Conservation (phyloP, 1,284 basidiomycete species). For the Cryptococcus sp. region DNA sequence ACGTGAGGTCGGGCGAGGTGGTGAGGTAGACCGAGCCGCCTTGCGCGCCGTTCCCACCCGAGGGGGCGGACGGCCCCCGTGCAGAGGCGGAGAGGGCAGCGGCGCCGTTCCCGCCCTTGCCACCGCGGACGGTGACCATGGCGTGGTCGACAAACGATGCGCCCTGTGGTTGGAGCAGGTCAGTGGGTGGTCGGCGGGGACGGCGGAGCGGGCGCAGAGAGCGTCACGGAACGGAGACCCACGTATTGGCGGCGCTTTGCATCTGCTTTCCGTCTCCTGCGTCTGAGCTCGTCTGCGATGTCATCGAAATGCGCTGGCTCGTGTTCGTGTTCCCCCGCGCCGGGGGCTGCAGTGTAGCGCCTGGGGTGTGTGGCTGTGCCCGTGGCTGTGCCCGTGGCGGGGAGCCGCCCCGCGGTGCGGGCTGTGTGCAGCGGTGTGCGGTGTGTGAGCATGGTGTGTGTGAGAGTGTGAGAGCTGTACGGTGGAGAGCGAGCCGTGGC, state of each 20-base stretch:
- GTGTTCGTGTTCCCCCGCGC: background rate
- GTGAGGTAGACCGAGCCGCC: conserved; percentile 82
- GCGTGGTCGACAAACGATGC: conserved; percentile 77
- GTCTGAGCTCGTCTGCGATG: conserved; percentile 33
- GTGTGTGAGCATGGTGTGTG: too few species aligned
- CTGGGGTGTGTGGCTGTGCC: too few species aligned
- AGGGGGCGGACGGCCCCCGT: conserved; percentile 73
- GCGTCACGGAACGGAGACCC: conserved; percentile 13
- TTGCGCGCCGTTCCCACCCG: conserved; percentile 82
- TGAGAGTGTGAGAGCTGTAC: too few species aligned
- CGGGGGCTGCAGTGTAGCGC: too few species aligned
- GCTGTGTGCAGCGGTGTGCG: too few species aligned
- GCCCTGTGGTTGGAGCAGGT: conserved; percentile 54
- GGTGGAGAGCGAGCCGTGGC: too few species aligned
- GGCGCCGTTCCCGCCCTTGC: conserved; percentile 77
- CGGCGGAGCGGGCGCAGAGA: too few species aligned
- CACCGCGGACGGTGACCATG: conserved; percentile 69
- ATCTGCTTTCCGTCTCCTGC: conserved; percentile 42
- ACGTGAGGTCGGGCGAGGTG: conserved; percentile 70
- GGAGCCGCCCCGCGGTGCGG: too few species aligned
- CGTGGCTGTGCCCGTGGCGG: too few species aligned
- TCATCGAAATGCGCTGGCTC: conserved; percentile 34
- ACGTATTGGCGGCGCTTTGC: conserved; percentile 44
- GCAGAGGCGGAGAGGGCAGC: conserved; percentile 79
- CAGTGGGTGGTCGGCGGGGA: background rate